Conservation (phyloP, 2,329 filamentous ascomycete genomes). For the Calonectria montana region DNA sequence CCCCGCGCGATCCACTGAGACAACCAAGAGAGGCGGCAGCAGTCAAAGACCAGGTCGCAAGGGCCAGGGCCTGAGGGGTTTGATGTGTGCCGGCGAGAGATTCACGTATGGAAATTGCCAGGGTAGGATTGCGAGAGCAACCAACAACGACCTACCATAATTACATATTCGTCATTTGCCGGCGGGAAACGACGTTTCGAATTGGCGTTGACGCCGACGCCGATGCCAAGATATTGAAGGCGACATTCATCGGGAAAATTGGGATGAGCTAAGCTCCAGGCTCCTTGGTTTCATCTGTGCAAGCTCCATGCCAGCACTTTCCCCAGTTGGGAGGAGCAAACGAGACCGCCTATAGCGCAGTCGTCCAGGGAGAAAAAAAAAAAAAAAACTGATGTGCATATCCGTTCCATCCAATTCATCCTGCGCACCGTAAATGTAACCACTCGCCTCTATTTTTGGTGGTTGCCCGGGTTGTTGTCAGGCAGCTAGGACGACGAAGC, state of each 20-base stretch:
- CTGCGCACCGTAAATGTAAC: neutral
- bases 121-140: neutral
- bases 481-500: neutral
- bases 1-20: conserved; percentile 22
- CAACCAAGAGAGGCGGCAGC: neutral
- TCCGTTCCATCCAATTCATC: neutral
- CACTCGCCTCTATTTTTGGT: conserved; percentile 15
- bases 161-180: neutral
- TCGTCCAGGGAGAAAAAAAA: neutral
- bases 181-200: neutral
- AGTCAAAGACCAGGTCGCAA: neutral
- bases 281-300: neutral
- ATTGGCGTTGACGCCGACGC: neutral
- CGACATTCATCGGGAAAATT: neutral
- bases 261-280: neutral
- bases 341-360: neutral
- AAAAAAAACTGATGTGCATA: conserved; percentile 3
- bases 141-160: neutral
- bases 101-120: neutral
- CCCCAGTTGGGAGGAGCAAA: conserved; percentile 4
- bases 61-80: neutral
- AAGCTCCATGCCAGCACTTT: neutral
- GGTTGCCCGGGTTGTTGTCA: conserved; percentile 18
- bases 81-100: neutral
- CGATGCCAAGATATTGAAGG: neutral